Evolutionary conservation across 345 rosid species (phyloP).

Genomic region (Gossypium stocksii): DNA sequence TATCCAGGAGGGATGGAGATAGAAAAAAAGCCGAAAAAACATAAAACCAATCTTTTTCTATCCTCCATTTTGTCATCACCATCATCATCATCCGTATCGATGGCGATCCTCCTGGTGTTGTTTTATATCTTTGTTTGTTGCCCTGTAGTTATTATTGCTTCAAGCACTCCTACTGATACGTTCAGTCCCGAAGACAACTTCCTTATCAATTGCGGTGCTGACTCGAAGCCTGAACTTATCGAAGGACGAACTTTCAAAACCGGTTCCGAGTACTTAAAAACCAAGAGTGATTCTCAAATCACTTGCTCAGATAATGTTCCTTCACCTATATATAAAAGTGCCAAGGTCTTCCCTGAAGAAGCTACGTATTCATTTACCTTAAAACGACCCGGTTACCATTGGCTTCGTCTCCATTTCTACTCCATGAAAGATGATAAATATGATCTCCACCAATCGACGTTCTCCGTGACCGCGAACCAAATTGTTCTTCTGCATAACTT

Average conservation of each 20-base stretch:
- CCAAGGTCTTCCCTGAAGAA: constrained; percentile 53
- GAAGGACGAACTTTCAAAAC: constrained; percentile 64
- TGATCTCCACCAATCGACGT: constrained; percentile 50
- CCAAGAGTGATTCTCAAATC: constrained; percentile 42
- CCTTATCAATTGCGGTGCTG: constrained; percentile 60
- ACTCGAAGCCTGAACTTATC: constrained; percentile 32
- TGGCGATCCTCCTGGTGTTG: background rate
- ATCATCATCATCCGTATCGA: background rate
- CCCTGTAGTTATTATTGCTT: too few relatives aligned
- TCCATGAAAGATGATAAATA: constrained; percentile 37
- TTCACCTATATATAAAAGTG: constrained; percentile 50
- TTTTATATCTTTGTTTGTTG: background rate
- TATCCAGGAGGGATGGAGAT: constrained; percentile 53
- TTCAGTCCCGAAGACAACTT: constrained; percentile 47
- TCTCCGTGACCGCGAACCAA: constrained; percentile 51
- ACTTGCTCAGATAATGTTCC: constrained; percentile 46
- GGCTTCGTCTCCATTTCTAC: constrained; percentile 67
- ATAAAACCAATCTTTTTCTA: background rate
- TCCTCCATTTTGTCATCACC: background rate
- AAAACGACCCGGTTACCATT: constrained; percentile 62
- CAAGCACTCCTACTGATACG: background rate
- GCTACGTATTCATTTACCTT: constrained; percentile 52
- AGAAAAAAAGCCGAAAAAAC: constrained; percentile 18
- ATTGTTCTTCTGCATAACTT: constrained; percentile 62
- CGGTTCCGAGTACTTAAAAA: constrained; percentile 40